A percentile compares a stretch with the other conserved stretches of the same genome.
phyloP scores from a whole-genome alignment of 257 asterid genomes.

The Henckelia pumila region DNA sequence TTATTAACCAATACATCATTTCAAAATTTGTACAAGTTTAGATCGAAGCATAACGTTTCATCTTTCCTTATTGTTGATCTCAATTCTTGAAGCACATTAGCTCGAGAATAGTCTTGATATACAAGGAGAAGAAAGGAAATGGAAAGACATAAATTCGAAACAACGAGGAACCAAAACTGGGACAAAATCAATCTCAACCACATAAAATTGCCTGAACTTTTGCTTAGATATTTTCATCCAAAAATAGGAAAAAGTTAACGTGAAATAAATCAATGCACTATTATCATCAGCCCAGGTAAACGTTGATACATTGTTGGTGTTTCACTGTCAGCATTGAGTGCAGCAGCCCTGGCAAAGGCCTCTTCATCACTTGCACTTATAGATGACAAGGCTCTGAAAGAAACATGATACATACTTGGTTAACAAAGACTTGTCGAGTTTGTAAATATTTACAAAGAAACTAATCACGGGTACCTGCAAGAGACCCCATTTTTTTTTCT shows the following conservation, averaged over 20 bases:
- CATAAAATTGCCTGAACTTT: not conserved
- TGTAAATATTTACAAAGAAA: not conserved
- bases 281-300: constrained; percentile 16
- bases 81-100: constrained; percentile 4
- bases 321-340: constrained; percentile 51
- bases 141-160: constrained; percentile 1
- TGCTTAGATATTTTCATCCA: not conserved
- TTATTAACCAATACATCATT: not conserved
- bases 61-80: constrained; percentile 12
- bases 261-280: constrained; percentile 20
- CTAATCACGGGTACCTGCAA: not conserved
- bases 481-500: not conserved
- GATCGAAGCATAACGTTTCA: not conserved
- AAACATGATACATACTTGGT: not conserved
- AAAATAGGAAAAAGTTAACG: not conserved
- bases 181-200: constrained; percentile 17
- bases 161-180: not conserved
- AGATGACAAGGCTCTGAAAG: constrained; percentile 46
- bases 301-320: constrained; percentile 73
- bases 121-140: not conserved
- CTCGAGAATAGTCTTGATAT: not conserved
- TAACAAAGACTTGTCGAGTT: not conserved
- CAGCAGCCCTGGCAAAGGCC: constrained; percentile 68
- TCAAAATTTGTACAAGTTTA: not conserved
- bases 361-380: constrained; percentile 73